Conservation (phyloP, 257 asterid genomes). For the Solanum virginianum region DNA sequence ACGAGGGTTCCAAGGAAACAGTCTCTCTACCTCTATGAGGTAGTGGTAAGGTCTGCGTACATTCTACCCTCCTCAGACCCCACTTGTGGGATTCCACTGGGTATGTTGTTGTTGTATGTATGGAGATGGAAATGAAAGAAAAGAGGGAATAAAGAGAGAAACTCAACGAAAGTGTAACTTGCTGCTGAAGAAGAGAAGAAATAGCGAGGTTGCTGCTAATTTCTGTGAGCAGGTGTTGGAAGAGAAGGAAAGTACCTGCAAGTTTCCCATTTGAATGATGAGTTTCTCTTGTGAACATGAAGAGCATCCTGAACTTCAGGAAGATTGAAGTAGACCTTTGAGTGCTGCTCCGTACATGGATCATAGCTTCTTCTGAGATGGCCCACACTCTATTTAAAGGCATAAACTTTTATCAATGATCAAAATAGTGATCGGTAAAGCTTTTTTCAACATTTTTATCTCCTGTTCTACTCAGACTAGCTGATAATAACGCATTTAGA, state of each 20-base stretch:
- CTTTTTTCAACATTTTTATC: not conserved
- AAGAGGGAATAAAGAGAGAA: not conserved
- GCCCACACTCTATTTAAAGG: slow-evolving; percentile 33
- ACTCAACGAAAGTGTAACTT: not conserved
- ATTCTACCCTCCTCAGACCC: too few species aligned
- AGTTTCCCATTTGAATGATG: slow-evolving; percentile 52
- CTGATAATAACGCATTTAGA: not conserved
- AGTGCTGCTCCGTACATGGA: slow-evolving; percentile 88
- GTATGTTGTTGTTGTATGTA: not conserved
- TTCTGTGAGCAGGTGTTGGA: not conserved
- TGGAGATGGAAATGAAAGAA: not conserved
- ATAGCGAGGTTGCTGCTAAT: not conserved
- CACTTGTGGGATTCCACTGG: too few species aligned
- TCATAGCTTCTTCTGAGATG: slow-evolving; percentile 61
- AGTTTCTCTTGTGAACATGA: slow-evolving; percentile 42
- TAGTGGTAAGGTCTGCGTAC: too few species aligned
- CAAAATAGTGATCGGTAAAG: not conserved
- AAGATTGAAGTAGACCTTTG: slow-evolving; percentile 75
- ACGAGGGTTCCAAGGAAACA: too few species aligned
- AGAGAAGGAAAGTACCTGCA: slow-evolving; percentile 51
- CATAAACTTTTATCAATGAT: slow-evolving; percentile 15
- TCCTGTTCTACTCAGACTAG: not conserved
- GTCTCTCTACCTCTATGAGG: too few species aligned
- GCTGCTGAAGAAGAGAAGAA: not conserved
- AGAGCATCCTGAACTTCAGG: slow-evolving; percentile 91